A percentile compares a stretch with the other conserved stretches of the same genome.
These are phyloP conservation scores for Onygena corvina DNA, from an alignment of 2,329 filamentous ascomycete species.

Conservation along the genomic window DNA sequence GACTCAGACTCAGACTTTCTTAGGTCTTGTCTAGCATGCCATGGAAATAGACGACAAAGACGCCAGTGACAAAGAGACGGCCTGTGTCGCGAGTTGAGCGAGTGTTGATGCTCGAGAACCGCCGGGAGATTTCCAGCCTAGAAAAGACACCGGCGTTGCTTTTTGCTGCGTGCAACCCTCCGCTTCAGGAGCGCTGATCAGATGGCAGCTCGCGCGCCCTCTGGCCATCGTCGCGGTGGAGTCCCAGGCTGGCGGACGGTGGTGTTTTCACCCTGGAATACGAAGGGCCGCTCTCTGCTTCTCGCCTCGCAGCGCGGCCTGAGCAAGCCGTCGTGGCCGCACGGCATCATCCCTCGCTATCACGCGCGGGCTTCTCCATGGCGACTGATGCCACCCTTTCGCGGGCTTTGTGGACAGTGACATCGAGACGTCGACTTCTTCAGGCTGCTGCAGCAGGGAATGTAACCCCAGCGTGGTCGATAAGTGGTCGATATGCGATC, in stretches of 20 bases:
- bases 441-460: not conserved
- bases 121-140: not conserved
- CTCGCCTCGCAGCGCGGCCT: not conserved
- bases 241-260: too few relatives aligned
- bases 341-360: not conserved
- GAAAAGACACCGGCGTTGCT: not conserved
- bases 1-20: not conserved
- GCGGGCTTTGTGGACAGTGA: not conserved
- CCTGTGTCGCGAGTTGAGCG: too few relatives aligned
- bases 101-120: not conserved
- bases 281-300: not conserved
- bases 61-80: not conserved
- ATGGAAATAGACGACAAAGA: not conserved
- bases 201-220: not conserved
- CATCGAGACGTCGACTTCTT: not conserved
- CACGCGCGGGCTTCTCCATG: not conserved
- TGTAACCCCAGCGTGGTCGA: slow-evolving; percentile 1
- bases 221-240: too few relatives aligned
- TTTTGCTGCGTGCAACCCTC: slow-evolving; percentile 6
- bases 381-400: not conserved
- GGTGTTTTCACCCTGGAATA: too few relatives aligned
- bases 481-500: too few relatives aligned
- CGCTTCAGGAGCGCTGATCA: not conserved
- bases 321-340: too few relatives aligned
- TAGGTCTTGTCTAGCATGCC: not conserved